Evolutionary conservation across 768 basidiomycete species (phyloP), one percentile per base, ranked within the genome.

Genomic region (Lactarius vividus): DNA sequence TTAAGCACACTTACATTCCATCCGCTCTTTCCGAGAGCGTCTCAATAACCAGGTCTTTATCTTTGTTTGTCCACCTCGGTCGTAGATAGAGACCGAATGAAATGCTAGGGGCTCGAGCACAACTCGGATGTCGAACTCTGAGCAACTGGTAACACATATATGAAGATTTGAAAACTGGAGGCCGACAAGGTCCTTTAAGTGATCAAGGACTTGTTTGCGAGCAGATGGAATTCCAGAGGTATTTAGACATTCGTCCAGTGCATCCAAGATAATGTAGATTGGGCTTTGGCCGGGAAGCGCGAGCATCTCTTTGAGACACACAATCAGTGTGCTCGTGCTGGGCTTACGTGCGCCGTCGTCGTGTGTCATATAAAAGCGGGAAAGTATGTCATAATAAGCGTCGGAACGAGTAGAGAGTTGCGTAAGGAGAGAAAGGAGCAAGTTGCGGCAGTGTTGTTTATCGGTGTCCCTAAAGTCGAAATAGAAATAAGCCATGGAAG

Each of bases 171-270:
- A 26, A 9, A 18, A 10, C 11, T 10, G 20, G 8, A 23, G 28
- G 57, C 20, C 33, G 33, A 58, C n/a, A 26, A 58, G 57, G 31
- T 28, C 35, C 33, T 35, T 37, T 18, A 58, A 23, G 26, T 39
- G 7, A 18, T 18, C 20, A 18, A 58, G 57, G 20, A 58, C 57
- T n/a, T 58, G 11, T 40, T 58, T 23, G n/a, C 53, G 53, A 6
- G 53, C 18, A 10, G 53, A 37, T 40, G 57, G n/a, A 31, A 35
- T 35, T 5, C 35, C 57, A 28, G 57, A 35, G 44, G 44, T 46
- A n/a, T 58, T 35, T 6, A 4, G 20, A n/a, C 57, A 58, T 35
- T 58, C 35, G 39, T 58, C 57, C n/a, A 58, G 57, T 7, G 57
- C 57, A 37, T 37, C 37, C 37, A 37, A 37, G 11, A 37, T 37